Evolutionary conservation across 768 basidiomycete species (phyloP).

Genomic region (Mycena filopes): DNA sequence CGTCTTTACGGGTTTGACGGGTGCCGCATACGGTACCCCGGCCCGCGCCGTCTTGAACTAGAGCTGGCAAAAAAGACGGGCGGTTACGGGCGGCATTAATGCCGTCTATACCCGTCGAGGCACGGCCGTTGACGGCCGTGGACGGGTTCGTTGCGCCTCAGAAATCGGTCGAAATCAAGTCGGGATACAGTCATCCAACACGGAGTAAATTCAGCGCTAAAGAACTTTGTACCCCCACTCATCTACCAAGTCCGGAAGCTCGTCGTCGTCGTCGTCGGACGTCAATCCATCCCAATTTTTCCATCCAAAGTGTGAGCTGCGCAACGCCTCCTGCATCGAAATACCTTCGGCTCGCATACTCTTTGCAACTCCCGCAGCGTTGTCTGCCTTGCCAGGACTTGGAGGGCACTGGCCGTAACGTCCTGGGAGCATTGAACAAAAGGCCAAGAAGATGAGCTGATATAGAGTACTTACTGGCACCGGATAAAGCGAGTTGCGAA

Average conservation of each 20-base stretch:
- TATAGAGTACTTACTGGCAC: background rate
- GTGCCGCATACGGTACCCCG: background rate
- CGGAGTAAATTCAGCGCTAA: background rate
- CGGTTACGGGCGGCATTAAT: background rate
- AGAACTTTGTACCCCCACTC: background rate
- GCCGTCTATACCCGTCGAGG: slow-evolving; percentile 1
- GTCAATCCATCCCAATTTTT: background rate
- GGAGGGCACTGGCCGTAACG: background rate
- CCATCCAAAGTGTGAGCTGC: background rate
- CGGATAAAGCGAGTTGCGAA: background rate
- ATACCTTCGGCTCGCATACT: background rate
- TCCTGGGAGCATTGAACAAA: background rate
- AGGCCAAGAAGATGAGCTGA: background rate
- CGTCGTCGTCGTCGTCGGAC: background rate
- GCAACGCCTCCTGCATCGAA: background rate
- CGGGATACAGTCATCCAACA: background rate
- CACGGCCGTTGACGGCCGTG: slow-evolving; percentile 5
- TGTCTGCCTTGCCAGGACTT: background rate
- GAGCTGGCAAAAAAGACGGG: background rate
- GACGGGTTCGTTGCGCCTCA: background rate
- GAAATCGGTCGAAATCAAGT: background rate
- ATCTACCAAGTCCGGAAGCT: background rate
- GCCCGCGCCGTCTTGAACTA: background rate
- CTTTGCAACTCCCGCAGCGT: background rate
- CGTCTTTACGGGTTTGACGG: background rate